Percentiles rank a stretch among this genome's conserved stretches.
phyloP scores from a whole-genome alignment of 1,139 yeast genomes.

The Suhomyces maxii region DNA sequence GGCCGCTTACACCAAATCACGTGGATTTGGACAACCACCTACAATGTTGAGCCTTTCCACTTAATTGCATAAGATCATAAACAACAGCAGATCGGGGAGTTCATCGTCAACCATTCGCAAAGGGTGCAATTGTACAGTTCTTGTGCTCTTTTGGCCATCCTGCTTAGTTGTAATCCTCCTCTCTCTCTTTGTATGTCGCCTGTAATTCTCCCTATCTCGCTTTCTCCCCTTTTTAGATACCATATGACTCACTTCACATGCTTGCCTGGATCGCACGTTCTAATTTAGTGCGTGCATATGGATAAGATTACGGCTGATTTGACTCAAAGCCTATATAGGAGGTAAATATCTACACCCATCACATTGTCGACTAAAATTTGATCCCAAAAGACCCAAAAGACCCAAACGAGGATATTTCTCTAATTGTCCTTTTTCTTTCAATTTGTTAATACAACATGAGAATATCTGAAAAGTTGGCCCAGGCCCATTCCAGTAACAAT shows the following conservation, averaged over 20 bases:
- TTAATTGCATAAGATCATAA: too few relatives aligned
- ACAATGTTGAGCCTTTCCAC: not conserved
- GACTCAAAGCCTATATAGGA: not conserved
- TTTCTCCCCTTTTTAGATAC: too few relatives aligned
- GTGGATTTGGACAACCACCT: conserved; percentile 7
- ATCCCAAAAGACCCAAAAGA: too few relatives aligned
- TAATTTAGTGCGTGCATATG: not conserved
- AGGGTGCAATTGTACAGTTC: too few relatives aligned
- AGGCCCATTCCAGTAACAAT: conserved; percentile 44
- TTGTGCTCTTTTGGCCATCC: too few relatives aligned
- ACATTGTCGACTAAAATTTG: too few relatives aligned
- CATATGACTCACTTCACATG: conserved; percentile 6
- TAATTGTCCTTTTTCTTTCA: not conserved
- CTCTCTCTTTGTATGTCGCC: too few relatives aligned
- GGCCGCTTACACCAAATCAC: conserved; percentile 11
- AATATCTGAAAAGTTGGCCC: conserved; percentile 52
- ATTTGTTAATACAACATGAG: conserved; percentile 35
- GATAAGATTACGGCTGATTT: not conserved
- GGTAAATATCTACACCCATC: not conserved
- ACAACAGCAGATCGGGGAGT: not conserved
- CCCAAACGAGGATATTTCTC: not conserved
- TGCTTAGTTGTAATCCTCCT: too few relatives aligned
- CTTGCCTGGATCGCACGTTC: not conserved
- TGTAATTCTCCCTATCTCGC: too few relatives aligned
- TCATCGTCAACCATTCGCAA: too few relatives aligned